Evolutionary conservation across 148 eudicot species (phyloP), one percentile per base, ranked within the genome.

Genomic region (Chenopodium quinoa): DNA sequence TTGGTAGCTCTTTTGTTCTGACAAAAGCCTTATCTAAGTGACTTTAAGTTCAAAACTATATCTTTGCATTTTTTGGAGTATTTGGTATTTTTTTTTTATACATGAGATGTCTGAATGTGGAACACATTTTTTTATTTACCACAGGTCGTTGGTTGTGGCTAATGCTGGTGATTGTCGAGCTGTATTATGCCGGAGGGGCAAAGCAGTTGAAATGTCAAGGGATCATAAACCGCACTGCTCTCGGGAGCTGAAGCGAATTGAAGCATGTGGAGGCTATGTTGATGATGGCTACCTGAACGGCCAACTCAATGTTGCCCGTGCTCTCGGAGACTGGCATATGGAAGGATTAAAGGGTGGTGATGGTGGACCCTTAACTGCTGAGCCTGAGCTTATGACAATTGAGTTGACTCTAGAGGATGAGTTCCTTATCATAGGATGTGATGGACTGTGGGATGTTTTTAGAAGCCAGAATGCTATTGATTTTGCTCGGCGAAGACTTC

Each of bases 151-250:
- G 82, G 89, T 92, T 74, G 99, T 95, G 81, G 99, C 99, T 44
- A 95, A 95, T 85, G 99, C 92, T 7, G 99, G 99, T 29, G 99
- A 95, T 71, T 95, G 99, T 82, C 88, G 97, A 83, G 99, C 99
- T 47, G 97, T 95, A 4, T 88, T 95, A 13, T 91, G 93, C 73
- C 90, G 97, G 46, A 85, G 85, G 63, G 99, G 99, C 29, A 92
- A 93, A 89, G 94, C 99, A 68, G 81, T 95, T 31, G 94, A 90
- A 79, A 90, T 95, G 97, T 95, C 99, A 7, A 85, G 89, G 78
- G 97, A 95, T 75, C 99, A 95, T 86, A 93, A 92, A 85, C 99
- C 97, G 0, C 79, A 80, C 52, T 89, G 92, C 83, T 80, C 85
- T 32, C 52, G 64, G 29, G 99, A 95, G 79, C 91, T 81, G 81